Evolutionary conservation across 192 early-diverging fungal species (phyloP), one percentile per base, ranked within the genome.

Genomic region (Entomortierella parvispora): DNA sequence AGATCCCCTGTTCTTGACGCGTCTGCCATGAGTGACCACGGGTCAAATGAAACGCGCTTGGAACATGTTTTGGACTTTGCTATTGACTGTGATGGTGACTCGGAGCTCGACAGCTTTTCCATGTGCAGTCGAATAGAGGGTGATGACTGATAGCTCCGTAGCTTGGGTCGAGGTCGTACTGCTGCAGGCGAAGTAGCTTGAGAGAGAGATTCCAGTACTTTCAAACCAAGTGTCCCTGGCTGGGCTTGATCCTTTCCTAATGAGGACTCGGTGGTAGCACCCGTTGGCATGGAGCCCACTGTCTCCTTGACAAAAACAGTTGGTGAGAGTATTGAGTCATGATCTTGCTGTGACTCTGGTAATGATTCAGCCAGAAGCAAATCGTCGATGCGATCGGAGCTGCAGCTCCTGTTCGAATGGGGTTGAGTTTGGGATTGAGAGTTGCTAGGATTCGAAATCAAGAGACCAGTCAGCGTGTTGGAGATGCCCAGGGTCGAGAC

Each of bases 131-230:
- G 53, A 23, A 77, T 77, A 8, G 74, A 77, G 3, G 74, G 74
- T n/a, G 74, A 77, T 1, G 74, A 77, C n/a, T 68, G 74, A 49
- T 77, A 77, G 43, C 74, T 77, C 28, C 74, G 53, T 31, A 77
- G 43, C 32, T 58, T 68, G 5, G 74, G 74, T 34, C 54, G 31
- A 14, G 68, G 68, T 50, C 49, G 65, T n/a, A 65, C 62, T 15
- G 60, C 44, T 23, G 54, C 56, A 10, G 70, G 56, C 11, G 61
- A 31, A 7, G 11, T 28, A 23, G 42, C n/a, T 28, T 12, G 34
- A 29, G 26, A 26, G 7, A 58, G 17, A 32, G 40, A 33, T 54
- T 52, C 34, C 37, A 56, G 4, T 29, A 15, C 26, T 48, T 56
- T 8, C 17, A 56, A 9, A 22, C 54, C 33, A 20, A 4, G 8